Evolutionary conservation across 345 rosid genomes (phyloP), one percentile per base, ranked within the genome.

Genomic region (Turritis glabra): DNA sequence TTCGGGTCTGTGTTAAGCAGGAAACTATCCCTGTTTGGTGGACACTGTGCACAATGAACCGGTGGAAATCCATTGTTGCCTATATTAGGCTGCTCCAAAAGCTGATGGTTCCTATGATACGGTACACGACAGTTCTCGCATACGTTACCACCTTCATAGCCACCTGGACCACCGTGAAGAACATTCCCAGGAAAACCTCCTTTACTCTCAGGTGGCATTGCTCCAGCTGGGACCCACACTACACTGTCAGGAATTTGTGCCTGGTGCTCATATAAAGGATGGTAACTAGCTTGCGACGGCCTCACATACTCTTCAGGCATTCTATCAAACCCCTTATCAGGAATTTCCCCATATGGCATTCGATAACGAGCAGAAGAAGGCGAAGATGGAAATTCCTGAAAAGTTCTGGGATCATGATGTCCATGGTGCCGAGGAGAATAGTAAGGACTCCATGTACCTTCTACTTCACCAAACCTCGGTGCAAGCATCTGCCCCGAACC

Each of bases 391-490:
- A 90, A 86, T 43, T 91, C 96, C 29, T 81, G 73, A 25, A 85
- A 53, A 17, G 76, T 51, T 79, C 97, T 88, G 21, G 91, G 84
- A 71, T 93, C 97, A 67, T 82, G 93, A 55, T 81, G 86, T 5
- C 89, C 96, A 80, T 88, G 88, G 47, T 86, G 96, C 85, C 90
- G 80, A 37, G 99, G 98, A 80, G 98, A 95, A 76, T 82, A 90
- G 70, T 88, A 89, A 73, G 81, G 81, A 61, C 78, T 78, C 81
- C 81, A 78, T 18, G 93, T 38, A 57, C 86, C 89, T 53, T 95
- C 98, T 68, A 82, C 78, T 61, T 91, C 98, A 83, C 81, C 86
- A 64, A 82, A 90, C 81, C 96, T 87, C 72, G 80, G 88, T 40
- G 84, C 64, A 77, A 81, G 74, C 68, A 80, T 80, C 64, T 80